A percentile compares a stretch with the other conserved stretches of the same genome.
These are phyloP conservation scores for Pisolithus tinctorius DNA, from an alignment of 768 basidiomycete genomes.

Conservation along the genomic window DNA sequence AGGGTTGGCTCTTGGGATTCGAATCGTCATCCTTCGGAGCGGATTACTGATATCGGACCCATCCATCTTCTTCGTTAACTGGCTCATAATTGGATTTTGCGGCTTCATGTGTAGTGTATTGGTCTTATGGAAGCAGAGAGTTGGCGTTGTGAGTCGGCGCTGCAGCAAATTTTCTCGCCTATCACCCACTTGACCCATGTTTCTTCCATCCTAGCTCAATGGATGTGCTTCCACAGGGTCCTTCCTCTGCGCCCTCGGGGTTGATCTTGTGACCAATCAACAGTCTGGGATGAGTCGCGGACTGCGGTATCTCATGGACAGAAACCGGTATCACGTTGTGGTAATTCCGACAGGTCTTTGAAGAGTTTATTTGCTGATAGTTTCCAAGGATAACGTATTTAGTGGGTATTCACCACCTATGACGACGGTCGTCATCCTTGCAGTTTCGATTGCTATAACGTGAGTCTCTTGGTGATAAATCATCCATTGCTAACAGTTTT, in stretches of 20 bases:
- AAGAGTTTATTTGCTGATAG: background rate
- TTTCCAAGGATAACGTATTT: constrained; percentile 38
- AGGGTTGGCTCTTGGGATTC: constrained; percentile 51
- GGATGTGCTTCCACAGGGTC: constrained; percentile 55
- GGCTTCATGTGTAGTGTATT: constrained; percentile 37
- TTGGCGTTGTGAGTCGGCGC: constrained; percentile 42
- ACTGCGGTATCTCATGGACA: constrained; percentile 56
- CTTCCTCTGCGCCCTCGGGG: constrained; percentile 48
- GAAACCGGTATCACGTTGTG: constrained; percentile 49
- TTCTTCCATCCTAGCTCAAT: constrained; percentile 26
- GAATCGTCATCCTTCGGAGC: constrained; percentile 43
- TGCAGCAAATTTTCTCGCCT: background rate
- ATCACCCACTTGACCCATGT: background rate
- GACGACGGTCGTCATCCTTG: constrained; percentile 44
- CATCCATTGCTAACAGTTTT: background rate
- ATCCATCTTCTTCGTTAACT: constrained; percentile 37
- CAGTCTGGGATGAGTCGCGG: constrained; percentile 61
- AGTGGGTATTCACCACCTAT: constrained; percentile 46
- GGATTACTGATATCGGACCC: constrained; percentile 40
- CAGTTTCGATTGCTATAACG: constrained; percentile 49
- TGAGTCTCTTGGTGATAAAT: constrained; percentile 27
- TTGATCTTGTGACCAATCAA: constrained; percentile 50
- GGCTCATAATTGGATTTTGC: constrained; percentile 44
- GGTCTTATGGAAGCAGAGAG: constrained; percentile 40
- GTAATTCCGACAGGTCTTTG: constrained; percentile 29